Base-by-base conservation (phyloP, 306 rosid species). In the Vigna mungo region DNA sequence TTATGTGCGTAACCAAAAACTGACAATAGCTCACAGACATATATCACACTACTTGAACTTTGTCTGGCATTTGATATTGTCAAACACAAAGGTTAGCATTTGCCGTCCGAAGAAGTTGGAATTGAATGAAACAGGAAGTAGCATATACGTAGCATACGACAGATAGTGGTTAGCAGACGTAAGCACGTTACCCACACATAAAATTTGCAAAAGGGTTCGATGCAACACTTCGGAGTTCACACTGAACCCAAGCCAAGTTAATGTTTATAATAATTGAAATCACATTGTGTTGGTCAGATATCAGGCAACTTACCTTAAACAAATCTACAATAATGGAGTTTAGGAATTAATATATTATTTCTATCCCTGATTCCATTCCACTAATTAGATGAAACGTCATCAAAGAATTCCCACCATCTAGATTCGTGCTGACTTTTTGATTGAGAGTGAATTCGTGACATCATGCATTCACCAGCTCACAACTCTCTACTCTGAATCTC, bases 91-190 rank as follows among this genome's bases (percentile, higher is more conserved):
- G 2, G 14, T 65, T 53, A 63, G 60, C n/a, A 11, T 78, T 68
- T 59, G 21, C 60, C 64, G 61, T 72, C 68, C 80, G 64, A 72
- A 73, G 58, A 67, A 83, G 20, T 49, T 74, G 83, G 83, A 83
- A 72, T 52, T 52, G 56, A 74, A 10, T 16, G 63, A 56, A 41
- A 25, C 13, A 2, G 41, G 27, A 39, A 41, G 55, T n/a, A 20
- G 52, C 47, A 6, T 23, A 56, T 2, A 46, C 12, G 11, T 3
- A 55, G 34, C 53, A 63, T 47, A 65, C 30, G 36, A 67, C 44
- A 52, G 8, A 53, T 10, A 27, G 66, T 65, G 37, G 34, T 61
- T 25, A 25, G 66, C 78, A 65, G 66, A 72, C 65, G 58, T 41
- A 47, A 77, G 52, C 63, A 39, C 39, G 68, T 53, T 66, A 65